Percentiles rank a stretch among this genome's conserved stretches.
These are phyloP conservation scores for Pneumocystis oryctolagi DNA, from an alignment of 1,139 yeast species.

Conservation along the genomic window DNA sequence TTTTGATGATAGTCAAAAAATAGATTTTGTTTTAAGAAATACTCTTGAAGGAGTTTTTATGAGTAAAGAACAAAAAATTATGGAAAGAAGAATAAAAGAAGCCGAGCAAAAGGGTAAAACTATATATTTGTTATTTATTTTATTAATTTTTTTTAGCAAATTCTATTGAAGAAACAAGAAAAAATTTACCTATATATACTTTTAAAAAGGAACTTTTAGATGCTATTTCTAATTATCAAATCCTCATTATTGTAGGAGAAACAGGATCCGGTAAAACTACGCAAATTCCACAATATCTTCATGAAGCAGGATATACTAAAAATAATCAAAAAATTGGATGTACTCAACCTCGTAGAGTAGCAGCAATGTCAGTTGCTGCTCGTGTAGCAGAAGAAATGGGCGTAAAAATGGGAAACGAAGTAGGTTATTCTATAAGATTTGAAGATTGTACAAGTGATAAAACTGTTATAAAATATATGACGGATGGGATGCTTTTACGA, in stretches of 20 bases:
- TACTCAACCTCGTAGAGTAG: constrained; percentile 92
- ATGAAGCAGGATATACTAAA: constrained; percentile 62
- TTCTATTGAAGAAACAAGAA: constrained; percentile 37
- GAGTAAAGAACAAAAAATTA: constrained; percentile 19
- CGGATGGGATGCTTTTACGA: constrained; percentile 85
- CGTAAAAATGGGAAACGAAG: constrained; percentile 54
- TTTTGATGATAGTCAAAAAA: constrained; percentile 62
- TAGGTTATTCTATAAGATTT: constrained; percentile 78
- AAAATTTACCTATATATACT: constrained; percentile 61
- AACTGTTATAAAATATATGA: constrained; percentile 70
- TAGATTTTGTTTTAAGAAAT: constrained; percentile 44
- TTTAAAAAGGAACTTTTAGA: constrained; percentile 49
- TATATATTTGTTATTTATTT: neutral
- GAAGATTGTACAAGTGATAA: constrained; percentile 54
- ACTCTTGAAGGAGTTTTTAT: constrained; percentile 8
- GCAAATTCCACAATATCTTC: constrained; percentile 76
- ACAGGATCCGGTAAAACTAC: constrained; percentile 98
- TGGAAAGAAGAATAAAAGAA: constrained; percentile 20
- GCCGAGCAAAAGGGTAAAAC: constrained; percentile 15
- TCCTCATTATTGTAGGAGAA: constrained; percentile 83
- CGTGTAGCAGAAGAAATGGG: constrained; percentile 85
- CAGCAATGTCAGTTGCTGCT: constrained; percentile 84
- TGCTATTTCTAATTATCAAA: constrained; percentile 51
- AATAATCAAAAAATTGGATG: constrained; percentile 51
- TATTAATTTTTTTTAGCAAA: neutral